phyloP scores from a whole-genome alignment of 495 filamentous ascomycete genomes.

The Hyaloscypha variabilis region DNA sequence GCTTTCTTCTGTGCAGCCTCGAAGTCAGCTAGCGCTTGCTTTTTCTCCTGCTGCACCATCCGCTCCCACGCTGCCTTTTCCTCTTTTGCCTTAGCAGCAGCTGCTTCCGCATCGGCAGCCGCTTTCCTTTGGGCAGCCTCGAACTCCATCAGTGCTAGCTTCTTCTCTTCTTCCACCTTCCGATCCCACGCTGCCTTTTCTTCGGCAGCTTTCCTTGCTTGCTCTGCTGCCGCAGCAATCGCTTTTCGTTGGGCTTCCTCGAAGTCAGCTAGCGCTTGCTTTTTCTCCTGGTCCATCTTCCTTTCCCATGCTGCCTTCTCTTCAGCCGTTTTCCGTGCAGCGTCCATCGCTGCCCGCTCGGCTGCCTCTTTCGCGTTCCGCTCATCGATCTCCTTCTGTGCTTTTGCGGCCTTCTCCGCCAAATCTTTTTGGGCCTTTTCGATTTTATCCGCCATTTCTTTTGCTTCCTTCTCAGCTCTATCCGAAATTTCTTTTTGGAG shows the following conservation, averaged over 20 bases:
- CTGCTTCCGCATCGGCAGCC: constrained; percentile 37
- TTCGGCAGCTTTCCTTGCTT: constrained; percentile 23
- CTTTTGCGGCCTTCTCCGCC: constrained; percentile 7
- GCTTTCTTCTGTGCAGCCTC: constrained; percentile 38
- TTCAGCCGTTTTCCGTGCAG: constrained; percentile 25
- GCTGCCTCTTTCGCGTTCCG: constrained; percentile 9
- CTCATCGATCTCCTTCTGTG: constrained; percentile 13
- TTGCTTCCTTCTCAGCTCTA: constrained; percentile 17
- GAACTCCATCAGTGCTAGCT: constrained; percentile 24
- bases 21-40: constrained; percentile 25
- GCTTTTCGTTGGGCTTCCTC: constrained; percentile 39
- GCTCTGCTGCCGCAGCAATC: constrained; percentile 36
- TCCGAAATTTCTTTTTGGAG: constrained; percentile 24
- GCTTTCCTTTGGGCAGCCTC: constrained; percentile 39
- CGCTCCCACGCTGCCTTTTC: constrained; percentile 28
- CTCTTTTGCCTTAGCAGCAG: constrained; percentile 30
- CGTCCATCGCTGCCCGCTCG: constrained; percentile 22
- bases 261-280: constrained; percentile 25
- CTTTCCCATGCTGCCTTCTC: constrained; percentile 28
- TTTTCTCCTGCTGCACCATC: constrained; percentile 25
- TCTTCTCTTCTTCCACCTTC: constrained; percentile 27
- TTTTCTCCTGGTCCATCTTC: constrained; percentile 26
- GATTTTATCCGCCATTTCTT: constrained; percentile 10
- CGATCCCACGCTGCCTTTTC: constrained; percentile 28
- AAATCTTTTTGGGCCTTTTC: constrained; percentile 14